phyloP scores from a whole-genome alignment of 129 eudicot genomes.

The Helianthus annuus region HanXRQr2.0-SUNRISE NC_035441.2:24143199-24143698 shows the following conservation, averaged over 20 bases:
- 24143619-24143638: conserved; percentile 54
- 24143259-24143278: too few species aligned
- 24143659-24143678: conserved; percentile 72
- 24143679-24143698: conserved; percentile 82
- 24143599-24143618: neutral
- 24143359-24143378: too few species aligned
- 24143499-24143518: conserved; percentile 79
- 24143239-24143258: too few species aligned
- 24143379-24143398: too few species aligned
- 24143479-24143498: conserved; percentile 67
- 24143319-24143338: too few species aligned
- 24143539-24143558: conserved; percentile 57
- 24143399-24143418: too few species aligned
- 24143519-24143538: conserved; percentile 94
- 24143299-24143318: too few species aligned
- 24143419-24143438: too few species aligned
- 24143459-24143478: conserved; percentile 78
- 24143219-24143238: too few species aligned
- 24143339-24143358: too few species aligned
- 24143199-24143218: too few species aligned
- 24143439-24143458: conserved; percentile 82
- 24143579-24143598: neutral
- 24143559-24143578: neutral
- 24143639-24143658: conserved; percentile 55
- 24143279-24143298: too few species aligned